Conservation (phyloP, 2,329 filamentous ascomycete species). For the Trichoderma aggressivum region DNA sequence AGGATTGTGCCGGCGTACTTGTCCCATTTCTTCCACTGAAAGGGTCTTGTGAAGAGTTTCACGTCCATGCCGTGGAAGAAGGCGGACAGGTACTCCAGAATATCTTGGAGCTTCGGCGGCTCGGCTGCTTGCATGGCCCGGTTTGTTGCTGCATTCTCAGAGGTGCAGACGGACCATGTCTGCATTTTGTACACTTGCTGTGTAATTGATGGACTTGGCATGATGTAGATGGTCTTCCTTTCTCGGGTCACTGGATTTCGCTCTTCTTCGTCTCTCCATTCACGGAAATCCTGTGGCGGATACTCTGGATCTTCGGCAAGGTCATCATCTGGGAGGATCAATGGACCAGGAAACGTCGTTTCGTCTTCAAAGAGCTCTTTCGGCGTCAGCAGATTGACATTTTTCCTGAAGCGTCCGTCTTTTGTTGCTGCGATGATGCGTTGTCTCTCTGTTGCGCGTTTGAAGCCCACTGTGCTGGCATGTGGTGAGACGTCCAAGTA, state of each 20-base stretch:
- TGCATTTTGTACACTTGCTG: conserved; percentile 37
- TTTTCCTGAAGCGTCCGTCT: conserved; percentile 26
- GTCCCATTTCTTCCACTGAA: conserved; percentile 51
- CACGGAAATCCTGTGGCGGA: conserved; percentile 49
- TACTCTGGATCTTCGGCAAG: conserved; percentile 51
- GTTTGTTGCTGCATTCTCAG: conserved; percentile 13
- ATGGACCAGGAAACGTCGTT: conserved; percentile 52
- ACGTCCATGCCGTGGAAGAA: conserved; percentile 56
- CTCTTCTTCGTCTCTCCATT: conserved; percentile 44
- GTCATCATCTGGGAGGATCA: conserved; percentile 59
- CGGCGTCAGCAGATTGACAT: conserved; percentile 1
- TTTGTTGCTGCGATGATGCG: conserved; percentile 29
- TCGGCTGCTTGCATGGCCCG: conserved; percentile 24
- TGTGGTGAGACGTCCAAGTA: conserved; percentile 14
- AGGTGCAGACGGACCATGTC: conserved; percentile 36
- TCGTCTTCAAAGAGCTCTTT: conserved; percentile 23
- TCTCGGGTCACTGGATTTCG: conserved; percentile 48
- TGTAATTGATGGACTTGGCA: conserved; percentile 41
- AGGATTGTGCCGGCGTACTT: conserved; percentile 4
- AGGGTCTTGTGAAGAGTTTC: conserved; percentile 36
- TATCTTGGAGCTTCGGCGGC: conserved; percentile 29
- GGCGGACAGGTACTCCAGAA: conserved; percentile 38
- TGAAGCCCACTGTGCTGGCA: conserved; percentile 27
- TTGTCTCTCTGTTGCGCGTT: conserved; percentile 27
- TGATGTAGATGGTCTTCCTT: conserved; percentile 54